Percentiles rank a stretch among this genome's conserved stretches.
phyloP scores from a whole-genome alignment of 805 yeast species.

The Nakazawaea pomicola region DNA sequence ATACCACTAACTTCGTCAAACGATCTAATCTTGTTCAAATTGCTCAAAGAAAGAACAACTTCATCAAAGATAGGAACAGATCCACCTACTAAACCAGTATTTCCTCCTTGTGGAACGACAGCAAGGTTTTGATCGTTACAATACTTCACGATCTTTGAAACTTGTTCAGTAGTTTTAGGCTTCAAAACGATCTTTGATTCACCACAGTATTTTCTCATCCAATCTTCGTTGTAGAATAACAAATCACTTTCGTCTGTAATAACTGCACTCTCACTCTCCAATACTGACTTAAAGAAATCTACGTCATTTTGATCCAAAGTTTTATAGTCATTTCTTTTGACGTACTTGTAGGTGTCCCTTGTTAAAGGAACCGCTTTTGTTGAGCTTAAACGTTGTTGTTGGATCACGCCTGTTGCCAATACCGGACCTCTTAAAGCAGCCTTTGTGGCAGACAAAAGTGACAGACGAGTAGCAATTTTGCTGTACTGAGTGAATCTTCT shows the following conservation, averaged over 20 bases:
- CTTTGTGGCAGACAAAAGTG: background rate
- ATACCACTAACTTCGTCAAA: slow-evolving; percentile 84
- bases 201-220: slow-evolving; percentile 94
- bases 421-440: background rate
- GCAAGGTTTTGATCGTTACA: slow-evolving; percentile 77
- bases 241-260: slow-evolving; percentile 60
- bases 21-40: slow-evolving; percentile 71
- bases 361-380: slow-evolving; percentile 45
- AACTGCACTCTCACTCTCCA: slow-evolving; percentile 44
- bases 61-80: slow-evolving; percentile 91
- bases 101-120: slow-evolving; percentile 95
- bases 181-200: slow-evolving; percentile 74
- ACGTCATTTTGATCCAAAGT: slow-evolving; percentile 53
- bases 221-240: slow-evolving; percentile 75
- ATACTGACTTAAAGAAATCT: slow-evolving; percentile 50
- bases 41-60: slow-evolving; percentile 64
- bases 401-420: background rate
- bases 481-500: background rate
- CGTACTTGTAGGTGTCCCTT: slow-evolving; percentile 60
- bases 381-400: slow-evolving; percentile 8
- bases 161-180: slow-evolving; percentile 78
- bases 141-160: slow-evolving; percentile 69
- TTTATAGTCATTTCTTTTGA: slow-evolving; percentile 51
- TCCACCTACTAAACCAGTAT: slow-evolving; percentile 95
- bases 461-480: background rate